Conservation (phyloP, 345 rosid genomes). For the Acer campestre region DNA sequence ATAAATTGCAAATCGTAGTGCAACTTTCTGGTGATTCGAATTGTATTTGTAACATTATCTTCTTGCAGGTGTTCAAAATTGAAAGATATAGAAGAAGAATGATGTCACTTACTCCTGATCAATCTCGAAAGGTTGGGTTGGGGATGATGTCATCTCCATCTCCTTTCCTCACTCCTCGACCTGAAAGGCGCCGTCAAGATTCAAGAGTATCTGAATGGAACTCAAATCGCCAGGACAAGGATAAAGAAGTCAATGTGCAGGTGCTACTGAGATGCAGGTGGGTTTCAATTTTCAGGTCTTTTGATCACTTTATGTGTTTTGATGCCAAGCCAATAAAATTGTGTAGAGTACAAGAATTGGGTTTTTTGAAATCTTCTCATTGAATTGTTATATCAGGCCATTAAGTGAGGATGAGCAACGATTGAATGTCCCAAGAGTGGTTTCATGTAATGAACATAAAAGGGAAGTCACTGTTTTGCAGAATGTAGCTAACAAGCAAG, state of each 20-base stretch:
- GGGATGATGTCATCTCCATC: conserved; percentile 77
- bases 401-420: conserved; percentile 79
- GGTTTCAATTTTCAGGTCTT: background rate
- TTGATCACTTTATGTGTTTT: background rate
- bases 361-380: background rate
- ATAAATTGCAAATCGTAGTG: background rate
- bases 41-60: background rate
- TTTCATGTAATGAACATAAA: conserved; percentile 72
- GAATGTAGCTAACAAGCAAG: conserved; percentile 75
- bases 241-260: conserved; percentile 85
- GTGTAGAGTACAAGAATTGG: background rate
- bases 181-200: conserved; percentile 74
- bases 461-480: conserved; percentile 82
- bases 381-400: conserved; percentile 48
- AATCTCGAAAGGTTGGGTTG: conserved; percentile 53
- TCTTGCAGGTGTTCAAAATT: conserved; percentile 12
- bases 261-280: conserved; percentile 85
- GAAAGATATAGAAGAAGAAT: conserved; percentile 14
- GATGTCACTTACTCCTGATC: conserved; percentile 80
- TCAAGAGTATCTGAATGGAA: conserved; percentile 50
- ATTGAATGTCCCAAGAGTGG: conserved; percentile 54
- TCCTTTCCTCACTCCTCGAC: conserved; percentile 88
- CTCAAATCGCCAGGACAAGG: conserved; percentile 65
- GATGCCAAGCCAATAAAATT: background rate
- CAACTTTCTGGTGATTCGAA: background rate